phyloP scores from a whole-genome alignment of 805 yeast genomes.

The Saccharomycopsis malanga region DNA sequence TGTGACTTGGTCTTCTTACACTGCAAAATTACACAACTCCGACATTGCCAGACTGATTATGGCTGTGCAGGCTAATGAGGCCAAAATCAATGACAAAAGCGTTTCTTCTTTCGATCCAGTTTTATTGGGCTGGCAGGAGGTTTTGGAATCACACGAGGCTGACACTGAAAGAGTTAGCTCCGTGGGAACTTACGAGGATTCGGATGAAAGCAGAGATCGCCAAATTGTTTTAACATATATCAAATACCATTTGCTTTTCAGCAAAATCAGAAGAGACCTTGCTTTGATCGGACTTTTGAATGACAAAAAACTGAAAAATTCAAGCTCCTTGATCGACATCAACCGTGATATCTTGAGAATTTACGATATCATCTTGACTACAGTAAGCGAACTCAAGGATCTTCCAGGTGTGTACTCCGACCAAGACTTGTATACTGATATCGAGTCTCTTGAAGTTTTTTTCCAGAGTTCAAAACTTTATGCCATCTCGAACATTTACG shows the following conservation, averaged over 20 bases:
- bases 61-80: slow-evolving; percentile 32
- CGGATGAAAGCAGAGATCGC: slow-evolving; percentile 56
- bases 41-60: slow-evolving; percentile 59
- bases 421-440: slow-evolving; percentile 52
- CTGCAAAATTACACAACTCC: slow-evolving; percentile 60
- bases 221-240: slow-evolving; percentile 73
- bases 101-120: slow-evolving; percentile 48
- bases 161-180: slow-evolving; percentile 42
- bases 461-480: slow-evolving; percentile 40
- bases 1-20: slow-evolving; percentile 51
- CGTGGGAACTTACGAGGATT: slow-evolving; percentile 38
- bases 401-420: slow-evolving; percentile 91
- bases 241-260: slow-evolving; percentile 56
- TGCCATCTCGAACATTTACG: slow-evolving; percentile 40
- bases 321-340: slow-evolving; percentile 20
- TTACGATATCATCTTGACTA: slow-evolving; percentile 43
- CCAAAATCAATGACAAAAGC: slow-evolving; percentile 30
- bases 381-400: slow-evolving; percentile 56
- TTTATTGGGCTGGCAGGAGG: slow-evolving; percentile 62
- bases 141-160: slow-evolving; percentile 50
- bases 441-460: slow-evolving; percentile 42
- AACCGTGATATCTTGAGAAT: slow-evolving; percentile 40
- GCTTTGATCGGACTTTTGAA: slow-evolving; percentile 36
- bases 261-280: slow-evolving; percentile 68
- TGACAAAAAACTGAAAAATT: slow-evolving; percentile 15